These are phyloP conservation scores for Russula foetens DNA, from an alignment of 768 basidiomycete genomes.

Conservation along the genomic window DNA sequence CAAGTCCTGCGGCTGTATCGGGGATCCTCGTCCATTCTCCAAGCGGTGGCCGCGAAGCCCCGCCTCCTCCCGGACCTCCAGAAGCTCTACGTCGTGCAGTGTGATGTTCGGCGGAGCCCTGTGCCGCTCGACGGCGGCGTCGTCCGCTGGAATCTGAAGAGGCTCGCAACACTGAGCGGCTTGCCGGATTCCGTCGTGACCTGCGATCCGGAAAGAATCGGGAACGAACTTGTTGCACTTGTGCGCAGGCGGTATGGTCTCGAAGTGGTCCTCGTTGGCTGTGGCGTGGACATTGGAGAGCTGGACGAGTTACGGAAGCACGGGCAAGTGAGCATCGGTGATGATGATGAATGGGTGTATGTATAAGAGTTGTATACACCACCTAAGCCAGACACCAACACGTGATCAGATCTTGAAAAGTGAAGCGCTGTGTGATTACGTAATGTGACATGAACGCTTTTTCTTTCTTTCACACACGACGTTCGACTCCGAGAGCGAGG, in stretches of 20 bases:
- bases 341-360: conserved; percentile 15
- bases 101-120: background rate
- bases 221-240: conserved; percentile 3
- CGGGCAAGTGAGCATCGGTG: conserved; percentile 2
- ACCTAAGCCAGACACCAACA: too few relatives aligned
- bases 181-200: background rate
- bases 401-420: background rate
- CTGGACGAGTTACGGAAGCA: conserved; percentile 1
- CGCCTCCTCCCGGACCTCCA: conserved; percentile 4
- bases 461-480: background rate
- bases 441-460: background rate
- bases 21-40: background rate
- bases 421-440: background rate
- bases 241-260: conserved; percentile 1
- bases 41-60: background rate
- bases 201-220: background rate
- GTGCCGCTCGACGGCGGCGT: background rate
- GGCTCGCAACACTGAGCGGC: background rate
- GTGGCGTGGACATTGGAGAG: background rate
- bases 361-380: too few relatives aligned
- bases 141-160: conserved; percentile 3
- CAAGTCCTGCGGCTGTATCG: background rate
- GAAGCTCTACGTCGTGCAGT: background rate
- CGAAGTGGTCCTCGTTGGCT: conserved; percentile 4
- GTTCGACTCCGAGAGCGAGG: background rate